Evolutionary conservation across 768 basidiomycete species (phyloP).

Genomic region (Rhizopogon rudus): DNA sequence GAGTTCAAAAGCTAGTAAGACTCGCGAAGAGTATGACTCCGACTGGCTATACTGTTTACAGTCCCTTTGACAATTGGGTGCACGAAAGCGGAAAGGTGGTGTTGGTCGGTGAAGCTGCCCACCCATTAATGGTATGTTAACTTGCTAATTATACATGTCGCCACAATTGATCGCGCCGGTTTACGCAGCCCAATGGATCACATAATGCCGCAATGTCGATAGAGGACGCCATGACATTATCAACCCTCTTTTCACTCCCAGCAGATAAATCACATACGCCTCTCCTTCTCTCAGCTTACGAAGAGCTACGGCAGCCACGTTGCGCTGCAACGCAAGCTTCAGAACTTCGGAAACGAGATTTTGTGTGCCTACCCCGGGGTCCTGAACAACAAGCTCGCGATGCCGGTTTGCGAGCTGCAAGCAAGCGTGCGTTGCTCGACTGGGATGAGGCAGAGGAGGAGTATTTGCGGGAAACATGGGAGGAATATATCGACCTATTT

Average conservation of each 20-base stretch:
- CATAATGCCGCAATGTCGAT: conserved; percentile 44
- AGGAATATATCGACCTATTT: conserved; percentile 43
- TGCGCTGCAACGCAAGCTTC: conserved; percentile 35
- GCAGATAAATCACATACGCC: conserved; percentile 39
- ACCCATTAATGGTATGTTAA: conserved; percentile 43
- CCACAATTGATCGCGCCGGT: neutral
- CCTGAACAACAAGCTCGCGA: conserved; percentile 42
- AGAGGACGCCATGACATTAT: conserved; percentile 60
- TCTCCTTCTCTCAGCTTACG: conserved; percentile 47
- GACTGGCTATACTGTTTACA: conserved; percentile 26
- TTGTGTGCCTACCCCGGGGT: conserved; percentile 38
- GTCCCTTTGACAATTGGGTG: conserved; percentile 42
- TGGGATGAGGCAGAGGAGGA: conserved; percentile 38
- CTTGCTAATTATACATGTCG: neutral
- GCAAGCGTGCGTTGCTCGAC: conserved; percentile 22
- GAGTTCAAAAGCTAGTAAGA: conserved; percentile 16
- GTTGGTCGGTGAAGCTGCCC: conserved; percentile 54
- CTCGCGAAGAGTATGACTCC: conserved; percentile 14
- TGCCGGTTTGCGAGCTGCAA: conserved; percentile 15
- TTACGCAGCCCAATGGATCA: conserved; percentile 41
- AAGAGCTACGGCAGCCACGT: conserved; percentile 51
- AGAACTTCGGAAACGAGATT: conserved; percentile 37
- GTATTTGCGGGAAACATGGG: conserved; percentile 40
- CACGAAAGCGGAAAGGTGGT: conserved; percentile 47
- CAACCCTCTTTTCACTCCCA: conserved; percentile 50